Base-by-base conservation (phyloP, 1,284 basidiomycete genomes). In the Apiotrichum domesticum region DNA sequence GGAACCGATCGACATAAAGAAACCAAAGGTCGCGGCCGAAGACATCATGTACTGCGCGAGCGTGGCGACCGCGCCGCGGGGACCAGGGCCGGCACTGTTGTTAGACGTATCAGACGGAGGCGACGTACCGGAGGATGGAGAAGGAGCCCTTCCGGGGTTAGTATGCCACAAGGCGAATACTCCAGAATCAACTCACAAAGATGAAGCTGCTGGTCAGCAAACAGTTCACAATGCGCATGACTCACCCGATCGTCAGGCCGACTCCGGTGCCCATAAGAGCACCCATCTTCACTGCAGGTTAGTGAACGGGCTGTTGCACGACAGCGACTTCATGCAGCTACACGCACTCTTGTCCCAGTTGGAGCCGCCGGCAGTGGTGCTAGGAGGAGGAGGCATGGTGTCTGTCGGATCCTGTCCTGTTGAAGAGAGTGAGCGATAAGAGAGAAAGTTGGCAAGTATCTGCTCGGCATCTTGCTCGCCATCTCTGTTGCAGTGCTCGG, bases 11-110 rank as follows among this genome's bases (percentile, higher is more conserved):
- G 71, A 73, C 73, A 77, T 74, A 66, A 77, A 77, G 70, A 77
- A 77, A 15, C 73, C 73, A 52, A 77, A 77, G 1, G 75, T 76
- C 29, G 75, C 75, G 0, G 75, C 75, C 44, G 75, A 77, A n/a
- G 71, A 72, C 29, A 93, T 82, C 92, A 96, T 96, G 76, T 95
- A 95, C 68, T 92, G 90, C 14, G 90, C 93, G 44, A 96, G 83
- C 1, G 92, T 94, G 3, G 88, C 87, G 43, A 96, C 79, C 54
- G 85, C 79, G 8, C 92, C 92, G 69, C 90, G 83, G 48, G 90
- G 90, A 21, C 92, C 92, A 11, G 89, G 86, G 50, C 93, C 92
- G 65, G 84, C 83, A 70, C 91, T 94, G 67, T 7, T 8, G 35
- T 50, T 15, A 51, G 56, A 29, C 6, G 37, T 11, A 46, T 29